Evolutionary conservation across 176 grass and related monocot species (phyloP).

Genomic region (Canna indica): DNA sequence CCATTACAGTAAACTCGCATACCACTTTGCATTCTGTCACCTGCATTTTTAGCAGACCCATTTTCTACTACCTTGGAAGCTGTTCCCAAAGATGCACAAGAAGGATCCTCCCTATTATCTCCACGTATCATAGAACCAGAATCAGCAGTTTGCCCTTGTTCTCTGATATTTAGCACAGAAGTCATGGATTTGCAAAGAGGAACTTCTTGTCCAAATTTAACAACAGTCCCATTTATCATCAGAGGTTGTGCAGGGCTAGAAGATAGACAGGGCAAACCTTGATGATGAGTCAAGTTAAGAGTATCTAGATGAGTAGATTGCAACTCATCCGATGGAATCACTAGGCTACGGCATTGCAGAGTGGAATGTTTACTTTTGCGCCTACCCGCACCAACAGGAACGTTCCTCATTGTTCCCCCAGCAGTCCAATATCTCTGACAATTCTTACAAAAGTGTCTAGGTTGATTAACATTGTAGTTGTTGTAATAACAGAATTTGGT

Average conservation of each 20-base stretch:
- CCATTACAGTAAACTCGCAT: slow-evolving; percentile 26
- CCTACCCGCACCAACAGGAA: slow-evolving; percentile 66
- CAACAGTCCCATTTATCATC: slow-evolving; percentile 36
- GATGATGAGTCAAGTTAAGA: slow-evolving; percentile 29
- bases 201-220: slow-evolving; percentile 66
- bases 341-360: slow-evolving; percentile 39
- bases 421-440: slow-evolving; percentile 84
- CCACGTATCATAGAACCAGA: slow-evolving; percentile 5
- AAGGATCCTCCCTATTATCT: slow-evolving; percentile 36
- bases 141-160: slow-evolving; percentile 31
- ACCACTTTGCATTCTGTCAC: slow-evolving; percentile 20
- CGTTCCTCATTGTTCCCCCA: slow-evolving; percentile 68
- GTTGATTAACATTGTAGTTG: slow-evolving; percentile 71
- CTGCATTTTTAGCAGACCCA: slow-evolving; percentile 19
- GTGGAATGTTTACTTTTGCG: slow-evolving; percentile 59
- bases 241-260: slow-evolving; percentile 23
- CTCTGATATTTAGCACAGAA: slow-evolving; percentile 56
- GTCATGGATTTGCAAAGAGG: slow-evolving; percentile 77
- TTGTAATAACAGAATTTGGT: slow-evolving; percentile 90
- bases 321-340: slow-evolving; percentile 43
- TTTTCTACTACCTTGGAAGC: slow-evolving; percentile 19
- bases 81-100: slow-evolving; percentile 28
- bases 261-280: slow-evolving; percentile 27
- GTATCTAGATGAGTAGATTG: slow-evolving; percentile 32
- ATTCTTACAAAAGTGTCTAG: slow-evolving; percentile 71